Evolutionary conservation across 2,329 filamentous ascomycete species (phyloP), one percentile per base, ranked within the genome.

Genomic region (Colletotrichum lini): DNA sequence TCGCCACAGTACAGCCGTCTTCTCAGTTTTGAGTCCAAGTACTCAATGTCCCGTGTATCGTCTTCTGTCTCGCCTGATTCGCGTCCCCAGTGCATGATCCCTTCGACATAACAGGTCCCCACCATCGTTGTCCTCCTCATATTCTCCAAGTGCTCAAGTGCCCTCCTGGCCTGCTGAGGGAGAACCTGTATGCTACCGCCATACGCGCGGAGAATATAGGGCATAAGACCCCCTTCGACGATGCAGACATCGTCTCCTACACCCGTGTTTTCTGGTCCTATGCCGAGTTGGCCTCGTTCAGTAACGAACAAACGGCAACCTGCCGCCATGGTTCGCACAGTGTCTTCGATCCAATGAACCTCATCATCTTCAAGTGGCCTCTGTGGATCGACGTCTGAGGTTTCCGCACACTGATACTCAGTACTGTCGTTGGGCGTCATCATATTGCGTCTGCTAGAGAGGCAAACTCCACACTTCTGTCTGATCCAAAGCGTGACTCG

Each of bases 191-290:
- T 38, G 1, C 45, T 62, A 1, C 45, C 45, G 9, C 3, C 16
- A 16, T 50, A 35, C 12, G 7, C 10, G 0, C 56, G 59, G 26
- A 72, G 15, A 8, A 71, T 38, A 21, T 50, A 60, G 0, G 68
- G 72, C 68, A 68, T 53, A 2, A 72, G 54, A 3, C 63, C 63
- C 0, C 64, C 72, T n/a, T 63, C 58, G 12, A 73, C 44, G 16
- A 68, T 9, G 38, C 26, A 69, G 0, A 73, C 3, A 1, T 9
- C 9, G 15, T 72, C 68, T 1, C 38, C 58, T 16, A 6, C 0
- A 12, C 18, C 7, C 53, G 13, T 68, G 12, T 7, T 49, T 6
- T 40, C 65, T 13, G 68, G 68, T 0, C 68, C 68, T 2, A 71
- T 16, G 6, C 68, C 57, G 13, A 68, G 5, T 9, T 50, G 57